Evolutionary conservation across 768 basidiomycete species (phyloP).

Genomic region (Rhizopogon sp.): DNA sequence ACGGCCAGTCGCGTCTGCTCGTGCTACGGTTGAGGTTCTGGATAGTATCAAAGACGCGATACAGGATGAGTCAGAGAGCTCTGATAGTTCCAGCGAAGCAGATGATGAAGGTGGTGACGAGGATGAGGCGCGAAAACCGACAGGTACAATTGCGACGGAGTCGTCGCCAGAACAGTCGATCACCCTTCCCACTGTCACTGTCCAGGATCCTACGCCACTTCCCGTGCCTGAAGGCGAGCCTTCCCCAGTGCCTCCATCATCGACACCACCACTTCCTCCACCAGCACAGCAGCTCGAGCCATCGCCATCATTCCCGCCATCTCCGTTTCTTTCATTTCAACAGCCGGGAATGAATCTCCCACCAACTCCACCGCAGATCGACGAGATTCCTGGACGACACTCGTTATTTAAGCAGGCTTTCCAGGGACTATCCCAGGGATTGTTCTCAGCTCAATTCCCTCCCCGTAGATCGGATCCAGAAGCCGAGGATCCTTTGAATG

Average conservation of each 20-base stretch:
- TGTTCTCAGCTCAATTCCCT: constrained; percentile 66
- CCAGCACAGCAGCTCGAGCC: constrained; percentile 11
- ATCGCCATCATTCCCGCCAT: constrained; percentile 40
- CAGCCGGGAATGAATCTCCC: constrained; percentile 32
- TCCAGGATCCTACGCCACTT: constrained; percentile 4
- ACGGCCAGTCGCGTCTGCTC: constrained; percentile 85
- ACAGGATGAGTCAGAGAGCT: constrained; percentile 75
- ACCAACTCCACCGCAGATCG: constrained; percentile 45
- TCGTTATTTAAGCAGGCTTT: constrained; percentile 71
- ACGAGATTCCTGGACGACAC: constrained; percentile 43
- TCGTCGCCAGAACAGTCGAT: constrained; percentile 29
- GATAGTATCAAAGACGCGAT: constrained; percentile 91
- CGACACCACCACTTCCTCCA: constrained; percentile 22
- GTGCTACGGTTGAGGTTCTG: constrained; percentile 83
- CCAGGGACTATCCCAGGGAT: constrained; percentile 48
- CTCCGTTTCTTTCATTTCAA: constrained; percentile 45
- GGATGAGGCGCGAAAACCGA: constrained; percentile 35
- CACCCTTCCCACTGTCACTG: constrained; percentile 19
- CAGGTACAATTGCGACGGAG: constrained; percentile 18
- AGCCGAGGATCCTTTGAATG: constrained; percentile 61
- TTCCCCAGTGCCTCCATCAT: constrained; percentile 8
- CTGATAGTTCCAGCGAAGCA: constrained; percentile 61
- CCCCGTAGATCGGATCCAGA: constrained; percentile 52
- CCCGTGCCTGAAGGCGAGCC: constrained; percentile 23
- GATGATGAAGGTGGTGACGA: constrained; percentile 66